phyloP scores from a whole-genome alignment of 1,284 basidiomycete species.

The Xanthoconium separans region DNA sequence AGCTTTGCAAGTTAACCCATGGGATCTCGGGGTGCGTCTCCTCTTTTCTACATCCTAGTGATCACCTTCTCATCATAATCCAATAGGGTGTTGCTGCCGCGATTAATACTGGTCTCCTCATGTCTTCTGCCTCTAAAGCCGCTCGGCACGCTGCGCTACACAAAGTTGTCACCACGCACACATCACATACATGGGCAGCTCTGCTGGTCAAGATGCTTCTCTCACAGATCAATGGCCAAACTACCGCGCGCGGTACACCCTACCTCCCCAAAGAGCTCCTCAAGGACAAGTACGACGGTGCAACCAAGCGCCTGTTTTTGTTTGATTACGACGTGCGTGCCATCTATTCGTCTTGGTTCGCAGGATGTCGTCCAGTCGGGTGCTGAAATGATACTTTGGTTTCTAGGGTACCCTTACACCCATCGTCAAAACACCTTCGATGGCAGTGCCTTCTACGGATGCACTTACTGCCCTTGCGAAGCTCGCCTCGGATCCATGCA shows the following conservation, averaged over 20 bases:
- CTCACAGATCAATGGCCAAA: constrained; percentile 77
- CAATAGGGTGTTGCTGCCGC: constrained; percentile 87
- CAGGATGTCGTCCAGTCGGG: not conserved
- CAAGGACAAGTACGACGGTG: constrained; percentile 62
- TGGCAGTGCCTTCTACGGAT: constrained; percentile 79
- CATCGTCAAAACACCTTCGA: constrained; percentile 92
- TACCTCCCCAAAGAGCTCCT: constrained; percentile 72
- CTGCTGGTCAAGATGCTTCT: constrained; percentile 89
- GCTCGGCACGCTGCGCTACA: constrained; percentile 77
- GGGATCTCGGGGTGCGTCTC: constrained; percentile 72
- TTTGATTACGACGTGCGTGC: constrained; percentile 92
- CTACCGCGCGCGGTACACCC: constrained; percentile 86
- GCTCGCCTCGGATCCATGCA: constrained; percentile 79
- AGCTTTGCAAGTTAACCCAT: constrained; percentile 84
- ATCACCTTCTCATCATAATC: not conserved
- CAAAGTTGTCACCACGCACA: constrained; percentile 90
- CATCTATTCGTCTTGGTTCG: not conserved
- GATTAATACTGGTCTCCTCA: constrained; percentile 86
- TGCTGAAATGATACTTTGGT: not conserved
- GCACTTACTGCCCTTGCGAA: constrained; percentile 76
- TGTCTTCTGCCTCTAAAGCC: constrained; percentile 78
- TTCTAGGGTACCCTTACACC: constrained; percentile 89
- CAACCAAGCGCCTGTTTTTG: constrained; percentile 86
- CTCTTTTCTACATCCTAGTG: not conserved
- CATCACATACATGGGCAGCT: constrained; percentile 94